Conservation (phyloP, 2,329 filamentous ascomycete species). For the Aspergillus tanneri region DNA sequence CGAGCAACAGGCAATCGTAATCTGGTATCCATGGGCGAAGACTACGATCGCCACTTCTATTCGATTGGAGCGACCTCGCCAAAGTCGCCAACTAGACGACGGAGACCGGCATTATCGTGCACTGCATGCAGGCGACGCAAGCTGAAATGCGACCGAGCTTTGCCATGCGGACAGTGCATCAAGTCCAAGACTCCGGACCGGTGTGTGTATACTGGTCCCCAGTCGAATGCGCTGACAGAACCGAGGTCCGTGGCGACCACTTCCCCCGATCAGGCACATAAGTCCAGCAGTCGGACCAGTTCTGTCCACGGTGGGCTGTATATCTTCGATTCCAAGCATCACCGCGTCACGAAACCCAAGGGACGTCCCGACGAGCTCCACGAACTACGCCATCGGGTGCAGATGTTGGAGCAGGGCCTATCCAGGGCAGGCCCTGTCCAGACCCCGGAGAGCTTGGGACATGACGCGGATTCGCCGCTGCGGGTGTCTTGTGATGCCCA, state of each 20-base stretch:
- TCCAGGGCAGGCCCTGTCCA: constrained; percentile 20
- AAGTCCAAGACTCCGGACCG: constrained; percentile 52
- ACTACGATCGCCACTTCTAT: not conserved
- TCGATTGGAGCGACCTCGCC: constrained; percentile 1
- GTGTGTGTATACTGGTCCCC: constrained; percentile 52
- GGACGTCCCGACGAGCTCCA: constrained; percentile 29
- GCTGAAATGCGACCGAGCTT: constrained; percentile 71
- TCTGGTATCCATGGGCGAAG: constrained; percentile 6
- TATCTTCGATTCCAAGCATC: constrained; percentile 36
- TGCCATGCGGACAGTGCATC: constrained; percentile 65
- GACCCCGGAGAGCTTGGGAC: constrained; percentile 28
- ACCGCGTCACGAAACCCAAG: constrained; percentile 26
- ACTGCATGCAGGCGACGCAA: constrained; percentile 72
- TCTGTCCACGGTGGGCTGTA: constrained; percentile 27
- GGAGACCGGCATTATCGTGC: constrained; percentile 66
- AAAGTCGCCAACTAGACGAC: constrained; percentile 47
- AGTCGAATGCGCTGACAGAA: constrained; percentile 13
- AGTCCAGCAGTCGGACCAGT: constrained; percentile 15
- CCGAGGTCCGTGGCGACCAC: constrained; percentile 4
- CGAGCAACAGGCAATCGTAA: not conserved
- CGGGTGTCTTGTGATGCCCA: constrained; percentile 15
- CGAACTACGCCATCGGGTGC: constrained; percentile 30
- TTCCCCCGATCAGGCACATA: constrained; percentile 7
- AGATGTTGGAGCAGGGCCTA: constrained; percentile 29
- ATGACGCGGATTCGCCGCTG: constrained; percentile 16